Evolutionary conservation across 2,329 filamentous ascomycete species (phyloP).

Genomic region (Epichloe typhina): DNA sequence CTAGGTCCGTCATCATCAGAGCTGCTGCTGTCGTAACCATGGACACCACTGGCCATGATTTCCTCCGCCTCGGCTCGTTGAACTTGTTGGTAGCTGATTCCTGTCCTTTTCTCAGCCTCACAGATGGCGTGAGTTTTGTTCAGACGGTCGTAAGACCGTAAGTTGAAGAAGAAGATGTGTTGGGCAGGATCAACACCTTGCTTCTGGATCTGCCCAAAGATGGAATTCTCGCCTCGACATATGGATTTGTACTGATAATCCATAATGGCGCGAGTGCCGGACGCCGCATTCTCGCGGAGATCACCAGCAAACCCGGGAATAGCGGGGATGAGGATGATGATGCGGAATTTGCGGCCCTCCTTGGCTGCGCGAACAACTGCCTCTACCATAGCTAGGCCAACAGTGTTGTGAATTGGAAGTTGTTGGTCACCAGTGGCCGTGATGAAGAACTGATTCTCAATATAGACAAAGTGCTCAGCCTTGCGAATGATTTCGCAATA

Average conservation of each 20-base stretch:
- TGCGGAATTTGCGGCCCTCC: slow-evolving; percentile 74
- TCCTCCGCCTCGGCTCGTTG: slow-evolving; percentile 82
- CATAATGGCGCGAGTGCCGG: slow-evolving; percentile 88
- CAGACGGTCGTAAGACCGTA: slow-evolving; percentile 83
- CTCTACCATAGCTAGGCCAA: slow-evolving; percentile 82
- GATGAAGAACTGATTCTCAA: slow-evolving; percentile 98
- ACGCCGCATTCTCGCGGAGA: slow-evolving; percentile 67
- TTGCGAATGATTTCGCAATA: slow-evolving; percentile 75
- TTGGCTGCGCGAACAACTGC: slow-evolving; percentile 70
- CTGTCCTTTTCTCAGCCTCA: slow-evolving; percentile 66
- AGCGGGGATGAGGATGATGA: slow-evolving; percentile 82
- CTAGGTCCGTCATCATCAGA: slow-evolving; percentile 14
- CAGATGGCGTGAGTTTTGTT: slow-evolving; percentile 66
- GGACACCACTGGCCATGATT: slow-evolving; percentile 64
- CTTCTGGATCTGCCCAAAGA: slow-evolving; percentile 62
- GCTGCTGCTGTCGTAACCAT: slow-evolving; percentile 36
- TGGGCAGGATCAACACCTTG: slow-evolving; percentile 65
- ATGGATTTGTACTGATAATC: slow-evolving; percentile 98
- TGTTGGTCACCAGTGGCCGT: slow-evolving; percentile 87
- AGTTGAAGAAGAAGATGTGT: slow-evolving; percentile 87
- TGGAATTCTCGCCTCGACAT: slow-evolving; percentile 79
- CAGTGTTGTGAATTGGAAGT: slow-evolving; percentile 70
- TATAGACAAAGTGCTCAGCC: slow-evolving; percentile 88
- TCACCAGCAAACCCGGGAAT: slow-evolving; percentile 93
- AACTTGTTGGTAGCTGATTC: slow-evolving; percentile 72